A percentile compares a stretch with the other conserved stretches of the same genome.
phyloP scores from a whole-genome alignment of 2,329 filamentous ascomycete genomes.

The Epichloe uncinata region DNA sequence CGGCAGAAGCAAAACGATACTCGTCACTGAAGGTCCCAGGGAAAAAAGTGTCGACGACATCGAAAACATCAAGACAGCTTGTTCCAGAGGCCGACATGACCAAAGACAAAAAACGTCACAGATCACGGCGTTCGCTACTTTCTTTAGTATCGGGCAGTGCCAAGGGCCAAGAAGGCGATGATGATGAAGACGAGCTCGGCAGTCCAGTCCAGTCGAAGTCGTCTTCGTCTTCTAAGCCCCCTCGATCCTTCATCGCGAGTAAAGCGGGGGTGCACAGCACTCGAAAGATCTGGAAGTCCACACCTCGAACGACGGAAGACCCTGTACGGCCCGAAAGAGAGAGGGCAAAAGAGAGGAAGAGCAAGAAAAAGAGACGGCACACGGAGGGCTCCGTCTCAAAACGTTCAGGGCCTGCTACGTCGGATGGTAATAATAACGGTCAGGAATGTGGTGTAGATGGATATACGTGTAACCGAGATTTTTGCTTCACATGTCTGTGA shows the following conservation, averaged over 20 bases:
- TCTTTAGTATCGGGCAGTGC: not conserved
- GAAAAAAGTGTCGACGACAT: not conserved
- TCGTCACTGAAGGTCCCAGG: not conserved
- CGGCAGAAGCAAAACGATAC: not conserved
- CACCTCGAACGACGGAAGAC: conserved; percentile 15
- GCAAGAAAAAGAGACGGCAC: conserved; percentile 3
- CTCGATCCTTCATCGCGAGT: conserved; percentile 5
- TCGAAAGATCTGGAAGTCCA: conserved; percentile 17
- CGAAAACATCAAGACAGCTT: not conserved
- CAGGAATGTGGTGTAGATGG: conserved; percentile 41
- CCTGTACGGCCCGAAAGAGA: conserved; percentile 15
- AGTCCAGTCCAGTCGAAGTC: conserved; percentile 1
- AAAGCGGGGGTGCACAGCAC: conserved; percentile 8
- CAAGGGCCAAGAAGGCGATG: not conserved
- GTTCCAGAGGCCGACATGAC: not conserved
- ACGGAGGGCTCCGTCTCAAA: conserved; percentile 7
- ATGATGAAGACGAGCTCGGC: conserved; percentile 4
- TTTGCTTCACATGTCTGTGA: conserved; percentile 44
- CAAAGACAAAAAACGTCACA: conserved; percentile 1
- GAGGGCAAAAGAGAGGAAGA: conserved; percentile 5
- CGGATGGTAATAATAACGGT: conserved; percentile 26
- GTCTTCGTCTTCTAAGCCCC: conserved; percentile 10
- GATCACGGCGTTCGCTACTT: conserved; percentile 3
- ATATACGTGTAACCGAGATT: conserved; percentile 41
- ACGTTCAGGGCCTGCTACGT: conserved; percentile 29